Percentiles rank a stretch among this genome's conserved stretches.
These are phyloP conservation scores for Tylopilus sp. DNA, from an alignment of 768 basidiomycete species.

Conservation along the genomic window DNA sequence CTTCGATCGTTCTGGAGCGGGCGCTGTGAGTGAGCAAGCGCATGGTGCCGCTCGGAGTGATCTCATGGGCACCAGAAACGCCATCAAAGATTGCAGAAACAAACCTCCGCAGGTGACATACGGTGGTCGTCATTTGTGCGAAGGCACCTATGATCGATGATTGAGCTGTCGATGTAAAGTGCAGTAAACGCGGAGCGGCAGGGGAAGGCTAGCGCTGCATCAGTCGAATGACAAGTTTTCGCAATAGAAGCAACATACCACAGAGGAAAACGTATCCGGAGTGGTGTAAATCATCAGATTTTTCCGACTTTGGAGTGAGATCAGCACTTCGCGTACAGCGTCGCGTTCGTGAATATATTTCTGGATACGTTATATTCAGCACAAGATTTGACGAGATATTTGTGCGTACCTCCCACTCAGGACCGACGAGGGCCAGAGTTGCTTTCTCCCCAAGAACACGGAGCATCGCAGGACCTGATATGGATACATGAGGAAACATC, in stretches of 20 bases:
- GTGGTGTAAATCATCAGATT: constrained; percentile 51
- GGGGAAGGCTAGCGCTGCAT: constrained; percentile 39
- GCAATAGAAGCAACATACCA: constrained; percentile 18
- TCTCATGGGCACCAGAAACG: constrained; percentile 14
- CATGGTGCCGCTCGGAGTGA: constrained; percentile 19
- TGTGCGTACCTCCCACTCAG: constrained; percentile 39
- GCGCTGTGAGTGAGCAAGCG: constrained; percentile 23
- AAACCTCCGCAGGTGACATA: constrained; percentile 64
- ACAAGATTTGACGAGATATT: neutral
- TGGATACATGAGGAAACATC: neutral
- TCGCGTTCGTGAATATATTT: constrained; percentile 72
- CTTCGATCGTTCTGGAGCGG: constrained; percentile 65
- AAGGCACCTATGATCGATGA: constrained; percentile 60
- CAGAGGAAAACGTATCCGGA: constrained; percentile 31
- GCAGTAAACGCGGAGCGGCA: constrained; percentile 57
- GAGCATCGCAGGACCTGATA: constrained; percentile 44
- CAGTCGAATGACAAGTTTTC: neutral
- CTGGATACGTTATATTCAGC: constrained; percentile 31
- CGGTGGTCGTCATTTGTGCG: constrained; percentile 53
- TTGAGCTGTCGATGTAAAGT: constrained; percentile 65
- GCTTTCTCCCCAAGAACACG: constrained; percentile 37
- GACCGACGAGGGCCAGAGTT: constrained; percentile 38
- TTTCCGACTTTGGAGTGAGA: constrained; percentile 68
- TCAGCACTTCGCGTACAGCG: constrained; percentile 72
- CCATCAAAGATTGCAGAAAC: constrained; percentile 44